Evolutionary conservation across 2,329 filamentous ascomycete genomes (phyloP), one percentile per base, ranked within the genome.

Genomic region (Fusarium agapanthi): DNA sequence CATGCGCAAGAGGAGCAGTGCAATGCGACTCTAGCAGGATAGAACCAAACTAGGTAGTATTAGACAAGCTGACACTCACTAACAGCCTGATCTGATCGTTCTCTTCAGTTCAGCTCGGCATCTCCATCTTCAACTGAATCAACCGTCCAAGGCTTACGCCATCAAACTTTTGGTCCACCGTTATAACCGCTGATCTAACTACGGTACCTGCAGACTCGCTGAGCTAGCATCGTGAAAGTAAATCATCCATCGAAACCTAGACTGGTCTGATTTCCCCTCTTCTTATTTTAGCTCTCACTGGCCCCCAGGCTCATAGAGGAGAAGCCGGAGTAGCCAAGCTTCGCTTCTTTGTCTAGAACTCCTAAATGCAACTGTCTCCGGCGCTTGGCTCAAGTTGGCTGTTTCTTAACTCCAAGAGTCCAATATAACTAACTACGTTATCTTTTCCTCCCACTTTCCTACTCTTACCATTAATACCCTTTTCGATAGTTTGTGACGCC

Each of bases 401-500:
- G 32, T 67, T 44, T 34, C 43, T 28, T 5, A 26, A 24, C 40
- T 18, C 55, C 14, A 56, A 56, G 32, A 51, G 13, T 51, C 13
- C 13, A 51, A 22, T 26, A 35, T 35, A 15, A 35, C 48, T 44
- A 59, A 35, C 32, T 44, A 59, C 20, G 28, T 30, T 40, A 30
- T 30, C n/a, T 26, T 45, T 53, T 38, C 28, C 40, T 41, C 34
- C 56, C 57, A 26, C 32, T 35, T 35, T 22, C 18, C 32, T 51
- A 18, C 20, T 24, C 18, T 43, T 44, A 22, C 38, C 64, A 51
- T 41, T 51, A 45, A 65, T 59, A 54, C 24, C 38, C 28, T 50
- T 22, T 55, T 56, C 69, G 35, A 71, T 71, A 71, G 69, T 68
- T 24, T 34, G 9, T 13, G 30, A 61, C 66, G 69, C 69, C 65